phyloP scores from a whole-genome alignment of 1,139 yeast species.

The Taiozyma sp. region DNA sequence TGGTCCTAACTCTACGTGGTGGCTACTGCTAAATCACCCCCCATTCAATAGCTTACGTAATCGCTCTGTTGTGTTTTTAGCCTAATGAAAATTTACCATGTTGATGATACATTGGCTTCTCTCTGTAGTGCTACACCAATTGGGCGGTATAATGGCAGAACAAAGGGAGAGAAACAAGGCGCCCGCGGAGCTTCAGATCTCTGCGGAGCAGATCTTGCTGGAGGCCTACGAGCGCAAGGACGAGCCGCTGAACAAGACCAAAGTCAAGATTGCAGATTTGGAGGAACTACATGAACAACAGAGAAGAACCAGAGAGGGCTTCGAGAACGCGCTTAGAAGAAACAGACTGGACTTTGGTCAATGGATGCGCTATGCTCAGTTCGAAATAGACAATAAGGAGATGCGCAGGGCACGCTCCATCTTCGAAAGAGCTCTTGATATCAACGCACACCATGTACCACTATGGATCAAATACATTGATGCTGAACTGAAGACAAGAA shows the following conservation, averaged over 20 bases:
- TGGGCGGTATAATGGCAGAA: background rate
- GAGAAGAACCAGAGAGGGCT: constrained; percentile 72
- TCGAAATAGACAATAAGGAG: constrained; percentile 83
- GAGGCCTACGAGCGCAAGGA: constrained; percentile 51
- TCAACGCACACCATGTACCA: constrained; percentile 70
- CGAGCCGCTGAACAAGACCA: constrained; percentile 37
- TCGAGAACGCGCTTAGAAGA: constrained; percentile 78
- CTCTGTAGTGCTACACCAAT: background rate
- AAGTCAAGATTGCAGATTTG: constrained; percentile 62
- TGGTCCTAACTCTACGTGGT: constrained; percentile 88
- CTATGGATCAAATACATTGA: constrained; percentile 86
- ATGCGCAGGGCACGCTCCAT: constrained; percentile 76
- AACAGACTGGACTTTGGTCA: constrained; percentile 80
- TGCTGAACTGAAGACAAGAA: constrained; percentile 65
- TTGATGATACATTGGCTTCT: background rate
- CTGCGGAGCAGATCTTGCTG: constrained; percentile 52
- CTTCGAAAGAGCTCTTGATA: constrained; percentile 83
- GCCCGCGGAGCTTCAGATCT: constrained; percentile 45
- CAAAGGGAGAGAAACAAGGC: constrained; percentile 30
- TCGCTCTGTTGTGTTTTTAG: background rate
- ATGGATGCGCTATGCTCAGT: constrained; percentile 89
- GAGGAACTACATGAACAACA: constrained; percentile 80
- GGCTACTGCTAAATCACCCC: constrained; percentile 34
- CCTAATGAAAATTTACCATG: background rate
- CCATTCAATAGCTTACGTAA: background rate